Evolutionary conservation across 2,329 filamentous ascomycete genomes (phyloP), one percentile per base, ranked within the genome.

Genomic region (Epichloe sp.): DNA sequence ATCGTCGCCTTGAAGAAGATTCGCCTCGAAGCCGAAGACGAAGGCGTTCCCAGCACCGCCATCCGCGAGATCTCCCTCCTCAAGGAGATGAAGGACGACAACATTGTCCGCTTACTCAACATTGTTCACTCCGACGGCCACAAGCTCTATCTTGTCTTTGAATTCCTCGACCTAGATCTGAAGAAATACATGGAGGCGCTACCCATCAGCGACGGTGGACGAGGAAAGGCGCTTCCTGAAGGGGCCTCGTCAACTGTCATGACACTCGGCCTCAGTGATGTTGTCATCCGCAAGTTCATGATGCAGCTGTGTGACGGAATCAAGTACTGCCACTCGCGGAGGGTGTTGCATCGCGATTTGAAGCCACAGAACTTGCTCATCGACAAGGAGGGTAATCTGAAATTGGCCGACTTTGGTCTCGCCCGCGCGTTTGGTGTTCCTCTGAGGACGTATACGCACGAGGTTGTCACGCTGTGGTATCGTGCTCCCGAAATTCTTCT

Each of bases 151-250:
- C 84, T 95, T 46, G 89, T 95, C 59, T 86, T 90, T 57, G 89
- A 95, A 67, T 95, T 87, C 69, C 83, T 95, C 58, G 89, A 95
- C 63, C 77, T 91, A 52, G 89, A 95, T 62, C 74, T 95, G 60
- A 95, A 95, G 74, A 95, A 94, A 69, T 95, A 94, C 70, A 95
- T 95, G 88, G 89, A 95, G 68, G 80, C 88, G 6, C 77, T 95
- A 43, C 88, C 88, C 4, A 82, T 91, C 53, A 84, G 77, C 62
- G 86, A 94, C 62, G 88, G 88, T 58, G 88, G 88, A 41, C 82
- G 88, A 53, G 88, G 88, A 61, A 93, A 90, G 72, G 79, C 88
- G 42, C 74, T 95, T 48, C 89, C 89, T 8, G 86, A 91, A 59
- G 87, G 86, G 47, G 79, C 84, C 44, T 79, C 78, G 21, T 65